Percentiles rank a stretch among this genome's conserved stretches.
These are phyloP conservation scores for Saccharomycopsis sp. DNA, from an alignment of 805 yeast species.

Conservation along the genomic window DNA sequence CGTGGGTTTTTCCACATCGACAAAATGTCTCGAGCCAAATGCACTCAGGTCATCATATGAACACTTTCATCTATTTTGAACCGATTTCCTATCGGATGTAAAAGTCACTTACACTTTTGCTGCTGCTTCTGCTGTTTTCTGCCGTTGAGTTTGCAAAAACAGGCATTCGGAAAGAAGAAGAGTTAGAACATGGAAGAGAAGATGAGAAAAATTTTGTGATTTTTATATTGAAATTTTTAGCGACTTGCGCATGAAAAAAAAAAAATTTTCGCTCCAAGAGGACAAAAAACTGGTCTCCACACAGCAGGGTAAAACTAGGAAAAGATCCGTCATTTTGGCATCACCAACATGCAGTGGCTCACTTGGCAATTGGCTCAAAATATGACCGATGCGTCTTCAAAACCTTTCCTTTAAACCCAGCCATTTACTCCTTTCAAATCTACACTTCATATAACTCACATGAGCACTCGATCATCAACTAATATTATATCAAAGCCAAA, in stretches of 20 bases:
- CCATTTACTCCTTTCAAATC: too few species aligned
- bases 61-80: neutral
- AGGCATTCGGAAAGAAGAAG: neutral
- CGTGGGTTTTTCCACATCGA: conserved; percentile 98
- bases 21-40: conserved; percentile 98
- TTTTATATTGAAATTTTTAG: neutral
- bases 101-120: neutral
- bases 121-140: neutral
- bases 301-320: neutral
- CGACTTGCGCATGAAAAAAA: neutral
- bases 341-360: too few species aligned
- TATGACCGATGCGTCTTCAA: too few species aligned
- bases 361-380: too few species aligned
- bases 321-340: too few species aligned
- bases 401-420: too few species aligned
- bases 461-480: too few species aligned
- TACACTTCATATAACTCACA: too few species aligned
- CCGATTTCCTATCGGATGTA: neutral
- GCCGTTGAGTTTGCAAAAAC: neutral
- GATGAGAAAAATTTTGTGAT: neutral
- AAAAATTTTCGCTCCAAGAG: neutral
- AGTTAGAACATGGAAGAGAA: neutral
- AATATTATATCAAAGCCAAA: too few species aligned
- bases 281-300: too few species aligned
- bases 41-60: conserved; percentile 92